These are phyloP conservation scores for Polyplosphaeria fusca DNA, from an alignment of 495 filamentous ascomycete species.

Conservation along the genomic window DNA sequence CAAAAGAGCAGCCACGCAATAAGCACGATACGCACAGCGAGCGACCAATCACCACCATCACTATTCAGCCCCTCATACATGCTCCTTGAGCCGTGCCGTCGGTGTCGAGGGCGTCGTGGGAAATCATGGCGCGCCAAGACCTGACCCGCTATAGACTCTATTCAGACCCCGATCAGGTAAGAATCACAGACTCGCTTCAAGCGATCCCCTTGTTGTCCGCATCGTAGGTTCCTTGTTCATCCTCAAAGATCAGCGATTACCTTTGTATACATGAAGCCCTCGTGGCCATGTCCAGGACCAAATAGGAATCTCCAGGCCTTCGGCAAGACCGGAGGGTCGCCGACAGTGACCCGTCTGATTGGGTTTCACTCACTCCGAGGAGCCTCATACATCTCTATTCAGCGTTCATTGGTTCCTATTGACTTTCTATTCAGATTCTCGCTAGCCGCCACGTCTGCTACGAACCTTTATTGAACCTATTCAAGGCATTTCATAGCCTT, in stretches of 20 bases:
- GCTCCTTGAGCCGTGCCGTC: not conserved
- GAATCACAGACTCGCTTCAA: not conserved
- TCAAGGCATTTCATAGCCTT: not conserved
- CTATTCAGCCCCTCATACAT: not conserved
- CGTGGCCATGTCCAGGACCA: not conserved
- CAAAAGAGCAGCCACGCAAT: too few species aligned
- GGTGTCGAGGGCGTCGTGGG: not conserved
- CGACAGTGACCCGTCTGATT: too few species aligned
- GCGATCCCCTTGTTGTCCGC: constrained; percentile 8
- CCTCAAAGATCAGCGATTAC: not conserved
- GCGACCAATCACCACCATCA: not conserved
- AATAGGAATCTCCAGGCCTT: too few species aligned
- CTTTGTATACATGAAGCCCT: not conserved
- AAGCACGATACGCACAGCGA: too few species aligned
- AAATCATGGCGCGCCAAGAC: constrained; percentile 16
- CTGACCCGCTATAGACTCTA: constrained; percentile 16
- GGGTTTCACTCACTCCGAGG: too few species aligned
- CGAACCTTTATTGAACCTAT: constrained; percentile 19
- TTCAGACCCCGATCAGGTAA: constrained; percentile 29
- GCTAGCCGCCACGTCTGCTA: not conserved
- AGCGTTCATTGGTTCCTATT: constrained; percentile 26
- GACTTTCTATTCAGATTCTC: constrained; percentile 1
- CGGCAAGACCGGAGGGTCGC: too few species aligned
- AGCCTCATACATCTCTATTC: too few species aligned
- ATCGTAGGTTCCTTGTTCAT: not conserved